Evolutionary conservation across 2,329 filamentous ascomycete genomes (phyloP), one percentile per base, ranked within the genome.

Genomic region (Aspergillus texensis): DNA sequence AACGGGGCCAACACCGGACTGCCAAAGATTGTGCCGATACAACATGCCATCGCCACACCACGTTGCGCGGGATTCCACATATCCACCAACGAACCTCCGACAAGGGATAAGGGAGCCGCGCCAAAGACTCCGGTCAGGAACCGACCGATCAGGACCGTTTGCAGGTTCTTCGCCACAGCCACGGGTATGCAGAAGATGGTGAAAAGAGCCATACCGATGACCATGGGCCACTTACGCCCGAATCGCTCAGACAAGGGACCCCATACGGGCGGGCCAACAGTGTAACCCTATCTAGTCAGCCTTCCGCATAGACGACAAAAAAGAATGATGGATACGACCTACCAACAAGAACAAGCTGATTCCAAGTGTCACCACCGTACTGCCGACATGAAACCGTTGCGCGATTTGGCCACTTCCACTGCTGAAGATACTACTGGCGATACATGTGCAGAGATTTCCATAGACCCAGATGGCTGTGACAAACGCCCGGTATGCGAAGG

Each of bases 11-110:
- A 4, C 16, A 41, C 39, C 39, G 39, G 39, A n/a, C 39, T 41
- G 6, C 39, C 39, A n/a, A 41, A 41, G 39, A 41, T 41, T 2
- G 39, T 41, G 39, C 39, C 39, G 6, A 41, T 41, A 19, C 39
- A 41, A n/a, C 39, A 89, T 1, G 91, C 91, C 89, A 94, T 94
- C 46, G 91, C 90, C 8, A 93, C 89, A 70, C 91, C 91, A 32
- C 91, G 84, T 77, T 94, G 91, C 72, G 93, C 91, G 55, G 89
- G 90, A 63, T 79, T 86, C 91, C 91, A 94, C 26, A 94, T 79
- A 78, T 94, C 91, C 9, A 71, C 71, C 28, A 74, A 74, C 6
- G 73, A 73, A 4, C 73, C 72, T 16, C 72, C 72, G 12, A 72
- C 73, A 1, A 75, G 63, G 0, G 73, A 72, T 6, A 74, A 67